Evolutionary conservation across 2,329 filamentous ascomycete species (phyloP).

Genomic region (Microsporum canis): DNA sequence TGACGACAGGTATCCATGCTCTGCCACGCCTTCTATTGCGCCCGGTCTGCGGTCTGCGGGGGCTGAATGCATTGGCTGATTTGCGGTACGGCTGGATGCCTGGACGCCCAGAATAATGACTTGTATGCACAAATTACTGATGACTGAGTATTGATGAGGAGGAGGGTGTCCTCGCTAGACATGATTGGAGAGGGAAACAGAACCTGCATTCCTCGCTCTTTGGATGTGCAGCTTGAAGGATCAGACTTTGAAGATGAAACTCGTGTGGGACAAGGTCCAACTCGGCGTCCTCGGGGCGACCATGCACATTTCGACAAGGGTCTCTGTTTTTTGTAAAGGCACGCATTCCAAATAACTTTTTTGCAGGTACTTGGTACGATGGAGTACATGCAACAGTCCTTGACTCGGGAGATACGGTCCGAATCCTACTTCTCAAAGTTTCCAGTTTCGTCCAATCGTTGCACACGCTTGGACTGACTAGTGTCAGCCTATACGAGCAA

Average conservation of each 20-base stretch:
- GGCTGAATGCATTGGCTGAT: background rate
- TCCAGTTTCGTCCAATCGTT: background rate
- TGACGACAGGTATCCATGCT: constrained; percentile 1
- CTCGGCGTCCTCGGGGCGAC: constrained; percentile 5
- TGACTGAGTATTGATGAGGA: background rate
- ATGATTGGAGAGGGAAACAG: background rate
- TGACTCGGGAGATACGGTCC: background rate
- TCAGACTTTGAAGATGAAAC: constrained; percentile 4
- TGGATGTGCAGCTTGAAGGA: background rate
- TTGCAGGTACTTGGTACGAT: background rate
- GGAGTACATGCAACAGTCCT: background rate
- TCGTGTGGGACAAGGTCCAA: constrained; percentile 5
- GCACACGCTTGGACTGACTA: background rate
- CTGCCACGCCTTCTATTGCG: constrained; percentile 3
- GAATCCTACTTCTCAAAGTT: constrained; percentile 1
- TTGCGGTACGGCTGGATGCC: background rate
- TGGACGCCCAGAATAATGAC: constrained; percentile 1
- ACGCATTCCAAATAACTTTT: background rate
- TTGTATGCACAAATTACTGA: background rate
- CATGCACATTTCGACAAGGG: background rate
- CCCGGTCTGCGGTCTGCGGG: constrained; percentile 3
- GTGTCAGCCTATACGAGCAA: background rate
- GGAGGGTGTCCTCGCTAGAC: background rate
- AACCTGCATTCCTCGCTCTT: background rate
- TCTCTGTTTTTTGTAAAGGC: background rate